Conservation (phyloP, 148 eudicot genomes). For the Chenopodium suecicum region DNA sequence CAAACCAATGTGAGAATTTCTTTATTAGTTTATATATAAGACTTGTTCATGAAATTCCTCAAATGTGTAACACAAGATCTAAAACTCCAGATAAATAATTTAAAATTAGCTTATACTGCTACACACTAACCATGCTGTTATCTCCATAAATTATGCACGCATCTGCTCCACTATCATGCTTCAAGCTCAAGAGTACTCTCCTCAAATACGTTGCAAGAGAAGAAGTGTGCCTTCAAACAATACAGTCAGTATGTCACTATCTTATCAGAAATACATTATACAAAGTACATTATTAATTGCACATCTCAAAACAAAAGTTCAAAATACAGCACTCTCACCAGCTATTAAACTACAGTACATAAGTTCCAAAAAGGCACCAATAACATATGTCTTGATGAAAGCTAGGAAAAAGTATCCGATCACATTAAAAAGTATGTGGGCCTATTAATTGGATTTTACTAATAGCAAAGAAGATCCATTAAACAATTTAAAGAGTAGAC, state of each 20-base stretch:
- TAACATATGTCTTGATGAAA: too few relatives aligned
- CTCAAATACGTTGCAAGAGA: conserved; percentile 72
- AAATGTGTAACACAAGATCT: not conserved
- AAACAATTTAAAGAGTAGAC: too few relatives aligned
- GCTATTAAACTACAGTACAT: too few relatives aligned
- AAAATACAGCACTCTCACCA: too few relatives aligned
- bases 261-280: too few relatives aligned
- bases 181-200: conserved; percentile 51
- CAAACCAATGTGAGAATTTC: not conserved
- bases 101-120: not conserved
- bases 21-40: not conserved
- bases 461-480: too few relatives aligned
- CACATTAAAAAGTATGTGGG: too few relatives aligned
- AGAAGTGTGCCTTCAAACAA: conserved; percentile 60
- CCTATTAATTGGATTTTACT: not conserved
- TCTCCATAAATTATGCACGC: conserved; percentile 70
- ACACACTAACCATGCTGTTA: conserved; percentile 55
- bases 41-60: not conserved
- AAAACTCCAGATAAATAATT: not conserved
- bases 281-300: too few relatives aligned
- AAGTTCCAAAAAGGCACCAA: too few relatives aligned
- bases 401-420: too few relatives aligned
- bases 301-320: too few relatives aligned
- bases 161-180: conserved; percentile 67
- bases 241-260: not conserved